phyloP scores from a whole-genome alignment of 495 filamentous ascomycete genomes.

The Penicillium roqueforti region DNA sequence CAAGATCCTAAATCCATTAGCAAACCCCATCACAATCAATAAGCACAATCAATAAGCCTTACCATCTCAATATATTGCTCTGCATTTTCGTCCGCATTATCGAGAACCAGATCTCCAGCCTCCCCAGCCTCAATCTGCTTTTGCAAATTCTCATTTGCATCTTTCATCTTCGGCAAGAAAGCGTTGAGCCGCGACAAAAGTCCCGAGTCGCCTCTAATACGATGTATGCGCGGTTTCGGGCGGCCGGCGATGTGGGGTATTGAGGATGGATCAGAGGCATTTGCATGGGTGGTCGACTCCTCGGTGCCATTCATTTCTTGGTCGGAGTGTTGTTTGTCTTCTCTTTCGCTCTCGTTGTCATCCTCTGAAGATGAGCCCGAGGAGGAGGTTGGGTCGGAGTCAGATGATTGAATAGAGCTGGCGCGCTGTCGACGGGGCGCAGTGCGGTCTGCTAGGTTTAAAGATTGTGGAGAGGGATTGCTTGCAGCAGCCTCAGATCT shows the following conservation, averaged over 20 bases:
- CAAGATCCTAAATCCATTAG: constrained; percentile 39
- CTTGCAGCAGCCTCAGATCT: background rate
- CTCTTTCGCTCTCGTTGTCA: constrained; percentile 25
- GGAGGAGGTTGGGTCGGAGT: constrained; percentile 40
- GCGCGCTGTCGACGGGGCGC: background rate
- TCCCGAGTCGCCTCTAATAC: constrained; percentile 25
- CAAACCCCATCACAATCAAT: background rate
- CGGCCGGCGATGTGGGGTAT: constrained; percentile 30
- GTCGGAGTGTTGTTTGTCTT: constrained; percentile 19
- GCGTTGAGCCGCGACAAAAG: constrained; percentile 39
- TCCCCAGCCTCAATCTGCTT: constrained; percentile 38
- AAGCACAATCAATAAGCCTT: constrained; percentile 8
- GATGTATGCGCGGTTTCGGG: constrained; percentile 36
- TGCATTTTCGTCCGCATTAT: constrained; percentile 32
- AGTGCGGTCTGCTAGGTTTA: constrained; percentile 14
- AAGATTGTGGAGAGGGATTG: background rate
- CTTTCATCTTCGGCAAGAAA: constrained; percentile 46
- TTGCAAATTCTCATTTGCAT: constrained; percentile 46
- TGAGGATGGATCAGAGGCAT: constrained; percentile 8
- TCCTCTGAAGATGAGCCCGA: constrained; percentile 31
- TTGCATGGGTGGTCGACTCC: background rate
- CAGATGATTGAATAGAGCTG: constrained; percentile 6
- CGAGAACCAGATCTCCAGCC: constrained; percentile 32
- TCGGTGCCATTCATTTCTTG: background rate
- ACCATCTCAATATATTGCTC: constrained; percentile 53